These are phyloP conservation scores for Scorias spongiosa DNA, from an alignment of 2,329 filamentous ascomycete species.

Conservation along the genomic window DNA sequence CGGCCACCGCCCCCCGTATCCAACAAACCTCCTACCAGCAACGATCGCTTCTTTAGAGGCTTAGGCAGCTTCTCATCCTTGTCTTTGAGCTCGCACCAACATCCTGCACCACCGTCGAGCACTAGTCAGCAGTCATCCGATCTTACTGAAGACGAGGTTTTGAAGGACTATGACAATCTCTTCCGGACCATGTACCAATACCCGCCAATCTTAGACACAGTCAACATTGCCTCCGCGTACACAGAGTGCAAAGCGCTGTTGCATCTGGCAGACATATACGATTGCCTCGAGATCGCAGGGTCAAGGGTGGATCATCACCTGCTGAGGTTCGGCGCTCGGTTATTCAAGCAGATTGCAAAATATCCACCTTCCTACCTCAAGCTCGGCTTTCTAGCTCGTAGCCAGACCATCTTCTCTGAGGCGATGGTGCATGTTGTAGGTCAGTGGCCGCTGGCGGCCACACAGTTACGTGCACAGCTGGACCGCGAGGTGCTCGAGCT, in stretches of 20 bases:
- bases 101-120: conserved; percentile 22
- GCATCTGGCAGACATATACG: conserved; percentile 83
- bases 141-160: conserved; percentile 52
- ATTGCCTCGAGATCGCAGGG: conserved; percentile 74
- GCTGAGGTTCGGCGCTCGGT: conserved; percentile 72
- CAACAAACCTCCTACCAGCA: conserved; percentile 48
- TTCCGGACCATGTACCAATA: conserved; percentile 96
- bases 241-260: conserved; percentile 86
- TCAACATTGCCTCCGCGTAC: conserved; percentile 86
- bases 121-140: background rate
- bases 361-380: conserved; percentile 88
- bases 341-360: conserved; percentile 95
- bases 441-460: conserved; percentile 73
- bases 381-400: conserved; percentile 71
- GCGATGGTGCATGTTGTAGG: conserved; percentile 87
- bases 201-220: conserved; percentile 60
- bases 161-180: conserved; percentile 89
- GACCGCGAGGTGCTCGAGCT: conserved; percentile 68
- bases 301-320: conserved; percentile 87
- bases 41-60: conserved; percentile 67
- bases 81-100: conserved; percentile 25
- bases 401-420: conserved; percentile 59
- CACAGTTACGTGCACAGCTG: conserved; percentile 54
- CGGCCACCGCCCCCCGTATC: conserved; percentile 38
- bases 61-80: conserved; percentile 61